Evolutionary conservation across 2,329 filamentous ascomycete genomes (phyloP), one percentile per base, ranked within the genome.

Genomic region (Ophiostoma tasmaniense): DNA sequence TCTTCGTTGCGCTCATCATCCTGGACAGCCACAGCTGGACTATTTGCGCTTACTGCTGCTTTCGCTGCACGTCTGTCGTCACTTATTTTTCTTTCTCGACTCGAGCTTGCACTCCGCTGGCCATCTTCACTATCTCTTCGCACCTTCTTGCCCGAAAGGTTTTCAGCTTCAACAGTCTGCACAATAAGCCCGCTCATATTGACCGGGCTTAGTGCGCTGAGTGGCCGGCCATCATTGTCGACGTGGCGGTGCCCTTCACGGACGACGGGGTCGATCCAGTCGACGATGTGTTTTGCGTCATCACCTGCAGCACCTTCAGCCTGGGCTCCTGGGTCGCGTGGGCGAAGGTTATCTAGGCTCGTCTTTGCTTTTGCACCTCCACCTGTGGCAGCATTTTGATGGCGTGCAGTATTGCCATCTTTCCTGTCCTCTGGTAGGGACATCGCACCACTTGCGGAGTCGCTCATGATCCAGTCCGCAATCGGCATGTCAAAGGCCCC

Each of bases 1-100:
- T 80, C 76, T 64, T 77, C 76, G 66, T 79, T 79, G 70, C 77
- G 76, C 20, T 69, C 72, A 25, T 67, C 71, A 1, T 70, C 68
- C 30, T 70, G 61, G 17, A 7, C 50, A 25, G 50, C 50, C 13
- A 55, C 22, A 17, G 50, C 50, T 25, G 8, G n/a, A 25, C 22
- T 14, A 25, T 2, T 22, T 14, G n/a, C 4, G 6, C 50, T 22
- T 28, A 2, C 50, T 13, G 50, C 50, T 28, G 2, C 50, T 28
- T 11, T 22, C 22, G 7, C 50, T 20, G 42, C 42, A 45, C 42
- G 42, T 17, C 20, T 10, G 25, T 52, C 59, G 59, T 52, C n/a
- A 22, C 52, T 20, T 62, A 13, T 28, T n/a, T 28, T 6, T 45
- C 42, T n/a, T 45, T 45, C 42, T 6, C 42, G 42, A 20, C 42